These are phyloP conservation scores for Podospora conica DNA, from an alignment of 495 filamentous ascomycete species.

Conservation along the genomic window DNA sequence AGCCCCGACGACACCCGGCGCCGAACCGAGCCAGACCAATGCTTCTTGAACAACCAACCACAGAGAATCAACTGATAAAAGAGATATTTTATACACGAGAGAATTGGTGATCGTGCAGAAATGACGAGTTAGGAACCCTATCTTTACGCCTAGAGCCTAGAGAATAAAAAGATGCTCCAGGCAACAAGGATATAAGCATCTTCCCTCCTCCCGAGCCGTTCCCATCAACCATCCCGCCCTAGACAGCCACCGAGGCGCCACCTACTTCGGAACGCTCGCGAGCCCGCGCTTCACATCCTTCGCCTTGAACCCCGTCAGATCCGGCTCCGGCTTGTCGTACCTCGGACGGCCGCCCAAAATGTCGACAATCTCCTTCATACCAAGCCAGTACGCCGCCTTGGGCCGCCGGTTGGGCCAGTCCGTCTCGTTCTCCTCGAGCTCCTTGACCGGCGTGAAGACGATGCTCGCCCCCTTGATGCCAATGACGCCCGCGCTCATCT, in stretches of 20 bases:
- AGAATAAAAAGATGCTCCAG: neutral
- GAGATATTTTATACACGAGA: neutral
- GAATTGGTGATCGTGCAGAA: neutral
- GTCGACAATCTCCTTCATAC: slow-evolving; percentile 75
- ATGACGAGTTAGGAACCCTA: neutral
- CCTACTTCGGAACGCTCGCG: neutral
- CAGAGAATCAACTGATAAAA: neutral
- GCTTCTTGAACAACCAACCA: neutral
- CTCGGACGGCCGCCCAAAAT: slow-evolving; percentile 67
- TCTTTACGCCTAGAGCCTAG: neutral
- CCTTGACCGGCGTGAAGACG: slow-evolving; percentile 71
- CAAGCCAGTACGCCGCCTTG: slow-evolving; percentile 78
- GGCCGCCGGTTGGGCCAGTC: slow-evolving; percentile 89
- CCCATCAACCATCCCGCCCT: neutral
- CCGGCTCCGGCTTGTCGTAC: slow-evolving; percentile 37
- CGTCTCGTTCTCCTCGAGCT: slow-evolving; percentile 75
- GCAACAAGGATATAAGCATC: neutral
- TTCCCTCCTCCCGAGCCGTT: neutral
- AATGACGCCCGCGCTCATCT: slow-evolving; percentile 70
- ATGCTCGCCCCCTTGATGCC: slow-evolving; percentile 88
- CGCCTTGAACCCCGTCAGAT: slow-evolving; percentile 41
- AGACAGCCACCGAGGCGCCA: neutral
- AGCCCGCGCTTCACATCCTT: slow-evolving; percentile 52
- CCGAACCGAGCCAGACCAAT: neutral
- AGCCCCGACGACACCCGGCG: neutral